A percentile compares a stretch with the other conserved stretches of the same genome.
These are phyloP conservation scores for Vitis riparia DNA, from an alignment of 164 flowering plant species.

Conservation along the genomic window DNA sequence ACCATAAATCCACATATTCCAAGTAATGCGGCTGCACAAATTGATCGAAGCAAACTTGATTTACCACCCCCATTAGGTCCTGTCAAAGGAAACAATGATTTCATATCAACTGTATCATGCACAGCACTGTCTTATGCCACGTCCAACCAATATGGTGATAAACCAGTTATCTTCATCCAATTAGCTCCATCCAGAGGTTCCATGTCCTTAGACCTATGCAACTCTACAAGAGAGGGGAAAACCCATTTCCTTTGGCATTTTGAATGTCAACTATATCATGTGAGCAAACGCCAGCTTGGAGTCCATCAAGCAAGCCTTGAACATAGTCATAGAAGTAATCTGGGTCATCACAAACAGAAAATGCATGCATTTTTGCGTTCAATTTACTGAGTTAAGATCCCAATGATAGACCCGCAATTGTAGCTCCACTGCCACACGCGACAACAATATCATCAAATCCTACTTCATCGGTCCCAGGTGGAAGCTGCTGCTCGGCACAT, in stretches of 20 bases:
- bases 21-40: conserved; percentile 90
- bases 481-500: too few relatives aligned
- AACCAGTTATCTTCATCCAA: conserved; percentile 64
- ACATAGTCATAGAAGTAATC: conserved; percentile 75
- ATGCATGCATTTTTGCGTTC: conserved; percentile 50
- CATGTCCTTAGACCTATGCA: conserved; percentile 36
- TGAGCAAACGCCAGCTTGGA: conserved; percentile 63
- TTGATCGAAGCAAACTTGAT: conserved; percentile 91
- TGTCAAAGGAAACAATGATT: conserved; percentile 82
- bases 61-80: conserved; percentile 99
- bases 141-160: conserved; percentile 97
- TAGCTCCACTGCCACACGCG: too few relatives aligned
- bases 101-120: conserved; percentile 74
- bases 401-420: too few relatives aligned
- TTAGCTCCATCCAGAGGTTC: conserved; percentile 28
- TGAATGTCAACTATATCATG: conserved; percentile 70
- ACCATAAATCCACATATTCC: conserved; percentile 98
- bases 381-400: too few relatives aligned
- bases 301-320: conserved; percentile 87
- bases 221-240: conserved; percentile 66
- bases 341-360: conserved; percentile 88
- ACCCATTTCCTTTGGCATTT: conserved; percentile 83
- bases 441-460: too few relatives aligned
- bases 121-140: conserved; percentile 80
- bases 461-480: too few relatives aligned